Base-by-base conservation (phyloP, 768 basidiomycete species). In the Lentinula sp. region DNA sequence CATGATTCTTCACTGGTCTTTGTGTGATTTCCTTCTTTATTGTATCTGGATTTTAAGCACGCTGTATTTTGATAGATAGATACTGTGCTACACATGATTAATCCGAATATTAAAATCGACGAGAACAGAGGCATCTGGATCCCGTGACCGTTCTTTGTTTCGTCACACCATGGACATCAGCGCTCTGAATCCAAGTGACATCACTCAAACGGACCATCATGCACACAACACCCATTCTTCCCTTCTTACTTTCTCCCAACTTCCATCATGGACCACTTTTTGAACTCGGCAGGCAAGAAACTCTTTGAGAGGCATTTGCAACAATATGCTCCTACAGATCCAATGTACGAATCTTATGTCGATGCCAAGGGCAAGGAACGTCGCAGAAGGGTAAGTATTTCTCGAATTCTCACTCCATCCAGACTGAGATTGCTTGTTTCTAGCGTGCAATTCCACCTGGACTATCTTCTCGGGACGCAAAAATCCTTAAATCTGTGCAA, bases 391-490 rank as follows among this genome's bases (percentile, higher is more conserved):
- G 90, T 88, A 61, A 33, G 77, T 69, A 13, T n/a, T 57, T 32
- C 37, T 36, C 57, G 33, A 35, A 52, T 45, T 54, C 18, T 55
- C 18, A 13, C 49, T 39, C 16, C 39, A 57, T 28, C 28, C 13
- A 55, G 23, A 49, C 56, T 61, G 28, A 32, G 59, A 35, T 49
- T 1, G 18, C 9, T 53, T 41, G 16, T 37, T 16, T 32, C 13
- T 61, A 91, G 90, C 83, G 91, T 43, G 82, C 78, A 16, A 72
- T 83, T 0, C 94, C 94, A 0, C 83, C 85, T 8, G 93, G 93
- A 0, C 80, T 97, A 2, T 90, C 90, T 0, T 70, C 79, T 15
- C 83, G 89, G 23, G 95, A 97, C 65, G 81, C 82, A 41, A 82
- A 83, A 53, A 87, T 94, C 54, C 78, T 97, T 45, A 81, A 81